Evolutionary conservation across 164 flowering plant genomes (phyloP), one percentile per base, ranked within the genome.

Genomic region (Tinospora cordifolia): DNA sequence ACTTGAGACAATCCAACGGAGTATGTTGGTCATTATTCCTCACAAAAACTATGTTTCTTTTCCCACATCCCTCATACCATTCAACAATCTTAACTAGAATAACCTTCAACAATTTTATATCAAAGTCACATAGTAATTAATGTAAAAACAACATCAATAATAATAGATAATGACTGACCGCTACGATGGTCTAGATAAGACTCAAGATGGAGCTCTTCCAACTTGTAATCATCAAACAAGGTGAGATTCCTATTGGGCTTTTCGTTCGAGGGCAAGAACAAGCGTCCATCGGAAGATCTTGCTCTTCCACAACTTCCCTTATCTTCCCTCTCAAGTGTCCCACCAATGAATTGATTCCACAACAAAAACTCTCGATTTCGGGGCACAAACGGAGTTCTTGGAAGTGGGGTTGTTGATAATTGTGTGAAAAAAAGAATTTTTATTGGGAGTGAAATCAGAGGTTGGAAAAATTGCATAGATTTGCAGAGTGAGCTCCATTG

Each of bases 201-300:
- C 7, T 69, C 70, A 64, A 54, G 76, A 34, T 81, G 86, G 24
- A 83, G 81, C 69, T 90, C 97, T 72, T 90, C 97, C 78, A 84
- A 71, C 81, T 94, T 97, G 67, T 91, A 91, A 38, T 93, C 98
- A 47, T 94, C 96, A 17, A 90, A 90, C 82, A 90, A 70, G 8
- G 92, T 82, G 83, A 81, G 67, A 77, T 76, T 88, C 75, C 97
- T 79, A 69, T 88, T 93, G 0, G 99, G 99, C 78, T 92, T 94
- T 68, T 70, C 86, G 47, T 78, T 89, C 77, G 92, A 75, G 8
- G 98, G 90, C 51, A 92, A 76, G 21, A 83, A 74, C 8, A 76
- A 21, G 44, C 66, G 27, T 0, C 79, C 87, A 3, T 81, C 87
- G 17, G 77, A 73, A 22, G 76, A 64, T 19, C 51, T 71, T 74